A percentile compares a stretch with the other conserved stretches of the same genome.
These are phyloP conservation scores for Clavispora phyllophila DNA, from an alignment of 805 yeast species.

Conservation along the genomic window DNA sequence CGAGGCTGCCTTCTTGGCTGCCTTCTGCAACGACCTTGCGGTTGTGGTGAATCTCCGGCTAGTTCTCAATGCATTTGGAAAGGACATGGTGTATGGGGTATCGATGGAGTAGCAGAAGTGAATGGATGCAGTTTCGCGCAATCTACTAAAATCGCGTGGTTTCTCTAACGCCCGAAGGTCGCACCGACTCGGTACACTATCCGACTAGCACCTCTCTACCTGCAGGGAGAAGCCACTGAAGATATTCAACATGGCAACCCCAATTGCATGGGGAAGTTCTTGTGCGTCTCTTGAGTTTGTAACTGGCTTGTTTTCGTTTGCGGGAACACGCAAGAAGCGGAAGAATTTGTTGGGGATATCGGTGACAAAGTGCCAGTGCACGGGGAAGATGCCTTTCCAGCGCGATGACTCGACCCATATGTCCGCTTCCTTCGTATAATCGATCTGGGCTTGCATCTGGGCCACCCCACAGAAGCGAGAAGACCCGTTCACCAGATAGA, in stretches of 20 bases:
- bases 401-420: constrained; percentile 45
- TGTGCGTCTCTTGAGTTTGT: constrained; percentile 61
- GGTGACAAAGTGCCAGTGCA: constrained; percentile 48
- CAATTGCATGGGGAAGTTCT: constrained; percentile 47
- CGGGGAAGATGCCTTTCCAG: constrained; percentile 50
- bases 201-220: not conserved
- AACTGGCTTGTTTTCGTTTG: constrained; percentile 47
- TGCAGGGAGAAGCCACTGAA: constrained; percentile 18
- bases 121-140: not conserved
- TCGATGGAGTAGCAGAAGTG: not conserved
- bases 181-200: not conserved
- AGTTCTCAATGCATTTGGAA: not conserved
- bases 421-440: constrained; percentile 32
- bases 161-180: not conserved
- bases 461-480: constrained; percentile 46
- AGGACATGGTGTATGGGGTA: not conserved
- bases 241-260: constrained; percentile 42
- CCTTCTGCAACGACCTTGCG: not conserved
- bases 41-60: not conserved
- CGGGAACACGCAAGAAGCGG: constrained; percentile 39
- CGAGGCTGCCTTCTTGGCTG: not conserved
- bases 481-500: constrained; percentile 52
- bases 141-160: not conserved
- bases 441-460: constrained; percentile 40
- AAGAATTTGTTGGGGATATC: constrained; percentile 47